These are phyloP conservation scores for Monosporascus sp. DNA, from an alignment of 2,329 filamentous ascomycete genomes.

Conservation along the genomic window DNA sequence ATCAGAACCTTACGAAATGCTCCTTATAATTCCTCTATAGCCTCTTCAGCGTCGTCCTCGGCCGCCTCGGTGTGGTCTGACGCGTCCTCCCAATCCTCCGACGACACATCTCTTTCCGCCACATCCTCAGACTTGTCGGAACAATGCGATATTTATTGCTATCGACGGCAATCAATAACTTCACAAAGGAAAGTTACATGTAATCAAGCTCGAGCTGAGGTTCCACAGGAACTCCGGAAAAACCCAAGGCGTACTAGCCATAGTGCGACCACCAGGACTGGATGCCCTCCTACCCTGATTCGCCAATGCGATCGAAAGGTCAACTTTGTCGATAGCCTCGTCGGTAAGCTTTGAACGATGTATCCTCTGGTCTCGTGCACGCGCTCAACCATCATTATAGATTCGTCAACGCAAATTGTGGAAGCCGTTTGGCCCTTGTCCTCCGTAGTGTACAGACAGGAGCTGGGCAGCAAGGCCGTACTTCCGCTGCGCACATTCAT, in stretches of 20 bases:
- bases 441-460: constrained; percentile 69
- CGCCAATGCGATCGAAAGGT: constrained; percentile 89
- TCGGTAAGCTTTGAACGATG: constrained; percentile 69
- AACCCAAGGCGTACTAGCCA: constrained; percentile 56
- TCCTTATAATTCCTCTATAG: constrained; percentile 66
- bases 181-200: constrained; percentile 27
- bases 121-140: constrained; percentile 52
- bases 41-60: constrained; percentile 71
- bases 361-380: constrained; percentile 10
- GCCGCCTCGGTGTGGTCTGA: constrained; percentile 75
- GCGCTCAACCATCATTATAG: constrained; percentile 46
- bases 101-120: constrained; percentile 61
- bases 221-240: constrained; percentile 59
- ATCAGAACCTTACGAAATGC: constrained; percentile 44
- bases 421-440: constrained; percentile 96
- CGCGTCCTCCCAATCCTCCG: constrained; percentile 63
- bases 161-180: constrained; percentile 24
- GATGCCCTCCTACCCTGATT: constrained; percentile 69
- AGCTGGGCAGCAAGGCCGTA: constrained; percentile 69
- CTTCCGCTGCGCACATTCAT: constrained; percentile 93
- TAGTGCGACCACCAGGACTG: constrained; percentile 50
- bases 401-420: constrained; percentile 95
- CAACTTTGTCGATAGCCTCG: constrained; percentile 92
- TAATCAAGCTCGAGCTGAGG: constrained; percentile 32
- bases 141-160: constrained; percentile 40